Conservation (phyloP, 2,329 filamentous ascomycete species). For the Aspergillus japonicus region DNA sequence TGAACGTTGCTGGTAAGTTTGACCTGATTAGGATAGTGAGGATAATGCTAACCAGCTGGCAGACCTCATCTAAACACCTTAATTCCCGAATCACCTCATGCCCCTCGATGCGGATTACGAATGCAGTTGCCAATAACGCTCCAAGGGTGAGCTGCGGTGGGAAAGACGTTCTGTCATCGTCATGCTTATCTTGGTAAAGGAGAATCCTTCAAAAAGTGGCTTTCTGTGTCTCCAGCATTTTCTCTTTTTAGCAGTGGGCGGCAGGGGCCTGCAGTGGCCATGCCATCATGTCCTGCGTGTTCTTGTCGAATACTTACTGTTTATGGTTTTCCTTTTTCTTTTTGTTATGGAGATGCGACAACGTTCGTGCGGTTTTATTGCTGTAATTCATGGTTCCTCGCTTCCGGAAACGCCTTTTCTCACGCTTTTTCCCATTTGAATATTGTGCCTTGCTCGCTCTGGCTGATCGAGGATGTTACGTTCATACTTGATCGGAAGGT, state of each 20-base stretch:
- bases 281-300: constrained; percentile 5
- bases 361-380: constrained; percentile 36
- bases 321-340: constrained; percentile 40
- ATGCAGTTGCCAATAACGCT: constrained; percentile 33
- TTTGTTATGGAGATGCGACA: constrained; percentile 40
- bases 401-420: constrained; percentile 27
- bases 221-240: constrained; percentile 40
- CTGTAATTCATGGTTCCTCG: constrained; percentile 34
- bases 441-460: constrained; percentile 39
- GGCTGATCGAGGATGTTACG: constrained; percentile 38
- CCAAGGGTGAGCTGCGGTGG: constrained; percentile 29
- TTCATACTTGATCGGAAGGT: constrained; percentile 38
- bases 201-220: constrained; percentile 41
- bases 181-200: constrained; percentile 30
- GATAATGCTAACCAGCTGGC: constrained; percentile 11
- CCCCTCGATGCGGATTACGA: constrained; percentile 38
- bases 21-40: background rate
- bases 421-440: constrained; percentile 27
- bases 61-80: constrained; percentile 47
- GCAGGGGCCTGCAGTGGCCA: constrained; percentile 11
- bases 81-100: constrained; percentile 28
- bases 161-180: constrained; percentile 27
- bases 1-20: constrained; percentile 70
- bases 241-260: constrained; percentile 27
- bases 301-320: constrained; percentile 22